Evolutionary conservation across 1,284 basidiomycete genomes (phyloP).

Genomic region (Pseudozyma pruni): DNA sequence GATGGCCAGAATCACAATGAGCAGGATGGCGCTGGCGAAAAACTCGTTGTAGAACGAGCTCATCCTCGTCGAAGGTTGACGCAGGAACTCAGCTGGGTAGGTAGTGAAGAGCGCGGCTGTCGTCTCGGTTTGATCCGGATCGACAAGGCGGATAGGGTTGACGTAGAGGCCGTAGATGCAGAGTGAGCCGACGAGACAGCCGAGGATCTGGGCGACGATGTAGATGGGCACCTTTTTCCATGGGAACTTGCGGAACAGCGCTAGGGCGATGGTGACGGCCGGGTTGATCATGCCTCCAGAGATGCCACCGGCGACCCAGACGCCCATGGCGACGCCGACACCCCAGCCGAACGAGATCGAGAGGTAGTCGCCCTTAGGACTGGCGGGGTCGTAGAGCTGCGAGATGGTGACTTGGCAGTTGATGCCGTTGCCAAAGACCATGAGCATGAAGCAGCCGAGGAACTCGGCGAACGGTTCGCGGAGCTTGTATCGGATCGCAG

Average conservation of each 20-base stretch:
- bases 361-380: constrained; percentile 51
- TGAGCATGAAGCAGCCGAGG: constrained; percentile 56
- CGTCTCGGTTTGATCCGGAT: constrained; percentile 53
- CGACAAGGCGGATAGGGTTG: constrained; percentile 74
- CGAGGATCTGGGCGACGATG: constrained; percentile 78
- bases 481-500: constrained; percentile 49
- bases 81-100: constrained; percentile 70
- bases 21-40: constrained; percentile 53
- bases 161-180: constrained; percentile 81
- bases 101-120: constrained; percentile 79
- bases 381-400: constrained; percentile 30
- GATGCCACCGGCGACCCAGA: constrained; percentile 60
- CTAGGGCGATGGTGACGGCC: constrained; percentile 74
- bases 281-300: constrained; percentile 59
- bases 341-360: constrained; percentile 62
- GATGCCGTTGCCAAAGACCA: constrained; percentile 62
- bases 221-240: constrained; percentile 82
- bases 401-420: constrained; percentile 59
- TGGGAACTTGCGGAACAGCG: constrained; percentile 78
- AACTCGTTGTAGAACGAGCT: constrained; percentile 55
- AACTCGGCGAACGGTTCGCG: constrained; percentile 60
- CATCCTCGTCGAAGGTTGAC: constrained; percentile 41
- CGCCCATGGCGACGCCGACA: constrained; percentile 59
- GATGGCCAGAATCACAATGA: constrained; percentile 56
- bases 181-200: constrained; percentile 76